A percentile compares a stretch with the other conserved stretches of the same genome.
Conservation (phyloP, 257 asterid species). For the Lycium barbarum region DNA sequence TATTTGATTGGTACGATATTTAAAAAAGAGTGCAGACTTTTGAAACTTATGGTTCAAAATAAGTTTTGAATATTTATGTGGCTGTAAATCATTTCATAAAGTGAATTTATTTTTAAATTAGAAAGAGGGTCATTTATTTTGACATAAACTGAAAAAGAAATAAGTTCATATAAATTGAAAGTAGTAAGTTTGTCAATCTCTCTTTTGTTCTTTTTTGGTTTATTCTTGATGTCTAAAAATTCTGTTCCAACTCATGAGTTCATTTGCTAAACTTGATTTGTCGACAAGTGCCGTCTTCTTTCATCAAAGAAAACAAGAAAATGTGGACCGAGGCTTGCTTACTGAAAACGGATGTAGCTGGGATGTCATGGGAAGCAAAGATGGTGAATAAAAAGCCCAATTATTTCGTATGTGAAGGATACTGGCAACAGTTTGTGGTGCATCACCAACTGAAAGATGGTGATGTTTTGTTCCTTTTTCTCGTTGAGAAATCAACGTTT, state of each 20-base stretch:
- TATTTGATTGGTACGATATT: no score
- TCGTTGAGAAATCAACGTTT: slow-evolving; percentile 7
- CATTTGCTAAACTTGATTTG: background rate
- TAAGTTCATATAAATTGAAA: no score
- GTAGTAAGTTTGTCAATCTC: background rate
- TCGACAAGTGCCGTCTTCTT: background rate
- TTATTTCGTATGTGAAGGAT: slow-evolving; percentile 11
- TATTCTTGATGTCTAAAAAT: background rate
- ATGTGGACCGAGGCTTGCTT: background rate
- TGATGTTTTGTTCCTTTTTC: slow-evolving; percentile 11
- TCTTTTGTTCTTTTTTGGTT: background rate
- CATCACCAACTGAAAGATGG: background rate
- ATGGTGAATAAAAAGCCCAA: background rate
- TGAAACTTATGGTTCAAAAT: no score
- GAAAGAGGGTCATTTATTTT: no score
- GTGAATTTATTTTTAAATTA: no score
- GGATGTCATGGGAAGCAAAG: background rate
- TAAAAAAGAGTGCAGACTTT: no score
- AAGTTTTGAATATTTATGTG: no score
- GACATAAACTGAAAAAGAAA: no score
- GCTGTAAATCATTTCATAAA: no score
- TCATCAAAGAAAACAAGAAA: slow-evolving; percentile 17
- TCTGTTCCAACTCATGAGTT: background rate
- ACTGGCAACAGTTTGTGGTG: background rate
- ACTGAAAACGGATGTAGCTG: background rate